Evolutionary conservation across 371 early-diverging fungal species (phyloP).

Genomic region (Actinomortierella wolfii): DNA sequence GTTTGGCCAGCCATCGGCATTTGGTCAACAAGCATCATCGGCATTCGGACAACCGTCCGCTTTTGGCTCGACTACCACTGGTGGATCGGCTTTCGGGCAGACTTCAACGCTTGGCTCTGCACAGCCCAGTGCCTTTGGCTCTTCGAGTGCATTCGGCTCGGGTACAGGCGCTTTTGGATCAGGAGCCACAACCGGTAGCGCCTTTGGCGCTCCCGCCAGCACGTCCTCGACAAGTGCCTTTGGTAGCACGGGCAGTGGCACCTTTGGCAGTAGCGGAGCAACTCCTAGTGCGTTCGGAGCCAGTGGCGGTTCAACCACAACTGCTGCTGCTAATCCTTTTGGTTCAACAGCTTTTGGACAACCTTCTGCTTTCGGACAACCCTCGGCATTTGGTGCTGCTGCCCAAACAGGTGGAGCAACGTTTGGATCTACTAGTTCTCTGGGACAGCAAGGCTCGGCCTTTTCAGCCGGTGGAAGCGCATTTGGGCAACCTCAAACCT

Average conservation of each 20-base stretch:
- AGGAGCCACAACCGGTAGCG: conserved; percentile 1
- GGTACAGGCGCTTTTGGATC: conserved; percentile 22
- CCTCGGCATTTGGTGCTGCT: conserved; percentile 2
- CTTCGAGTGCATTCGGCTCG: conserved; percentile 24
- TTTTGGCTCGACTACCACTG: neutral
- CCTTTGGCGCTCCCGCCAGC: conserved; percentile 19
- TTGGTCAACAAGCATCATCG: neutral
- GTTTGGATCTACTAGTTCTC: conserved; percentile 9
- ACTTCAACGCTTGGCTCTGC: conserved; percentile 20
- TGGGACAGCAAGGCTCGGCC: conserved; percentile 12
- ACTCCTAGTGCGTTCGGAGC: conserved; percentile 3
- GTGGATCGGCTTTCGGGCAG: conserved; percentile 33
- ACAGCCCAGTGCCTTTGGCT: neutral
- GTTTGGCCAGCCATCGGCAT: conserved; percentile 5
- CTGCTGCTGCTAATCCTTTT: conserved; percentile 22
- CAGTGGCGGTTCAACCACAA: conserved; percentile 1
- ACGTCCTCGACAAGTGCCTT: neutral
- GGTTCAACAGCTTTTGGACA: conserved; percentile 33
- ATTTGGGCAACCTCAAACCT: conserved; percentile 19
- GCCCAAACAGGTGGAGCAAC: conserved; percentile 29
- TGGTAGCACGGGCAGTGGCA: neutral
- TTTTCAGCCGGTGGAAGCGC: conserved; percentile 39
- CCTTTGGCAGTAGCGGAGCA: conserved; percentile 2
- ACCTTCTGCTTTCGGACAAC: conserved; percentile 12
- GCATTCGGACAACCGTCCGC: conserved; percentile 14